These are phyloP conservation scores for Alternaria viburni DNA, from an alignment of 2,329 filamentous ascomycete genomes.

Conservation along the genomic window DNA sequence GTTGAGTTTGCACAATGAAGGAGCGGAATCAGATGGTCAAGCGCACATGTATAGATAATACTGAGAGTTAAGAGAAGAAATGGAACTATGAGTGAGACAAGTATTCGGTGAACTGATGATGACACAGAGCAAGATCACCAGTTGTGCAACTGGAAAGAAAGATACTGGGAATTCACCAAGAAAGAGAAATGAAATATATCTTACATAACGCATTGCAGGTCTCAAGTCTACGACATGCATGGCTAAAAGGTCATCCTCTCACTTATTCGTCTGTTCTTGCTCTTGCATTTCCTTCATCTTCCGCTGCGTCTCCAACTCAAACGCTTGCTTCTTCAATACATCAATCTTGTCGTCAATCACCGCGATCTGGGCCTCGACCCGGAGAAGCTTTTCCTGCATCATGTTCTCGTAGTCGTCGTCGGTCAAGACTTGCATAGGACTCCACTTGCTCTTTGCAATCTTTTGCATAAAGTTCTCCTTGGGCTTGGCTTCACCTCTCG, in stretches of 20 bases:
- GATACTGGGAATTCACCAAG: background rate
- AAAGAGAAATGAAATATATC: background rate
- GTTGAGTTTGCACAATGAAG: too few relatives aligned
- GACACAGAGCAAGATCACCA: background rate
- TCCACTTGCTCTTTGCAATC: conserved; percentile 69
- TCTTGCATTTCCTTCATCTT: conserved; percentile 13
- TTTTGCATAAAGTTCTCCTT: conserved; percentile 55
- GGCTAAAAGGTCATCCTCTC: background rate
- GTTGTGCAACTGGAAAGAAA: background rate
- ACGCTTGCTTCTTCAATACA: conserved; percentile 48
- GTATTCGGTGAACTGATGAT: background rate
- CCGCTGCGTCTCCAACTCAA: conserved; percentile 23
- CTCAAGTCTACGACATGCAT: background rate
- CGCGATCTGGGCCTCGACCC: conserved; percentile 77
- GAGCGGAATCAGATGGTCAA: background rate
- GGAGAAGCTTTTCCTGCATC: conserved; percentile 73
- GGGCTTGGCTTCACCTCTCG: conserved; percentile 34
- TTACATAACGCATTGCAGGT: background rate
- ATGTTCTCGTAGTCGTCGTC: conserved; percentile 76
- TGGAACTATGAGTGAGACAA: background rate
- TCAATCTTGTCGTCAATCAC: conserved; percentile 78
- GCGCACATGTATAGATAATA: background rate
- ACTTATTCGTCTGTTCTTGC: background rate
- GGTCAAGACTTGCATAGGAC: conserved; percentile 71
- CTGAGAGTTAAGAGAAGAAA: background rate